phyloP scores from a whole-genome alignment of 768 basidiomycete genomes.

The Suillus sp. region DNA sequence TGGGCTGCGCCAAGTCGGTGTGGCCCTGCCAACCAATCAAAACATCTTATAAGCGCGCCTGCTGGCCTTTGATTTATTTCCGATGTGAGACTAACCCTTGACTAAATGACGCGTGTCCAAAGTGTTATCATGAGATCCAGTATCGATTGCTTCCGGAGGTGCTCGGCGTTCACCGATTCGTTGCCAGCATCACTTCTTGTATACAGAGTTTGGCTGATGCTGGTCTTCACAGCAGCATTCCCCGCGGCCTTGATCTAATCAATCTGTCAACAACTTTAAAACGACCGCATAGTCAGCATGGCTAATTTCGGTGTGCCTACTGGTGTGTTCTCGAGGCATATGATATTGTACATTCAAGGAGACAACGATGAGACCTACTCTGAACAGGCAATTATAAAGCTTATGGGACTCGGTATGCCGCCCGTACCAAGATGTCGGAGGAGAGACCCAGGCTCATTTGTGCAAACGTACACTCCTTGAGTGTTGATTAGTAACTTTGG shows the following conservation, averaged over 20 bases:
- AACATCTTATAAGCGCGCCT: constrained; percentile 44
- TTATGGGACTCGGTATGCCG: constrained; percentile 54
- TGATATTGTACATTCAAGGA: constrained; percentile 42
- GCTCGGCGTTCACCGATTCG: constrained; percentile 50
- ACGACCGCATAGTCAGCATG: not conserved
- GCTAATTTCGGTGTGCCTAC: constrained; percentile 23
- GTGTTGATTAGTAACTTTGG: not conserved
- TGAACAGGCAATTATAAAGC: constrained; percentile 37
- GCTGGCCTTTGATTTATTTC: constrained; percentile 46
- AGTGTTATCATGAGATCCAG: constrained; percentile 20
- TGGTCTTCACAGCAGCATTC: constrained; percentile 43
- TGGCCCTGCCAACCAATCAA: constrained; percentile 39
- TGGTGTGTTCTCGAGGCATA: constrained; percentile 50
- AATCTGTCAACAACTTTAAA: constrained; percentile 44
- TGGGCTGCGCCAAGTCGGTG: no score
- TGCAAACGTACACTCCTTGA: not conserved
- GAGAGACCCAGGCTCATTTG: constrained; percentile 8
- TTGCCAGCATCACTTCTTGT: constrained; percentile 6
- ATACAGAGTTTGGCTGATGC: not conserved
- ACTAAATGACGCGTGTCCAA: not conserved
- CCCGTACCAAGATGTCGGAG: constrained; percentile 41
- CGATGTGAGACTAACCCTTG: constrained; percentile 37
- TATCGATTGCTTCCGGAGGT: constrained; percentile 36
- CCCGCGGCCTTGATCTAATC: constrained; percentile 49
- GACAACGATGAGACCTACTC: constrained; percentile 27